Evolutionary conservation across 192 early-diverging fungal species (phyloP).

Genomic region (Allomyces macrogynus): DNA sequence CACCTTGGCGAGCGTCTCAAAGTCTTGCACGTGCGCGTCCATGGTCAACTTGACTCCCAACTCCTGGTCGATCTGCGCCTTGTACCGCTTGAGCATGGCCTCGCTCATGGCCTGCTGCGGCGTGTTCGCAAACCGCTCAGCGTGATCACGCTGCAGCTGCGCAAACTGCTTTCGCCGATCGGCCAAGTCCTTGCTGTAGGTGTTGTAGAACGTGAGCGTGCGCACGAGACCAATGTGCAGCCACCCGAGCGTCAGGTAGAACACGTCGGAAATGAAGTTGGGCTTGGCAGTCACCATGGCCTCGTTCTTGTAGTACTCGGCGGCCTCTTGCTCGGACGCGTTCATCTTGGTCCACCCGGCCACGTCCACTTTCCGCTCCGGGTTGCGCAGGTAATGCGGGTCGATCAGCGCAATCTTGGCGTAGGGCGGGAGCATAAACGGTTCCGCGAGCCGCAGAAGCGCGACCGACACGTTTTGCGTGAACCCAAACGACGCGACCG

Average conservation of each 20-base stretch:
- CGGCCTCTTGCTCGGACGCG: constrained; percentile 43
- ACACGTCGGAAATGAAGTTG: constrained; percentile 81
- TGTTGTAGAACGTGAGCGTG: constrained; percentile 43
- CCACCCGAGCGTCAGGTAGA: constrained; percentile 54
- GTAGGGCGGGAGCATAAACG: constrained; percentile 57
- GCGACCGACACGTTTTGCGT: constrained; percentile 51
- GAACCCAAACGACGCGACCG: constrained; percentile 70
- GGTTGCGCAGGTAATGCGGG: constrained; percentile 39
- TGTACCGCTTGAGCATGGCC: constrained; percentile 30
- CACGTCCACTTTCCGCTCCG: constrained; percentile 29
- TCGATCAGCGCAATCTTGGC: constrained; percentile 64
- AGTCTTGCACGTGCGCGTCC: constrained; percentile 59
- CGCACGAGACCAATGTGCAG: constrained; percentile 65
- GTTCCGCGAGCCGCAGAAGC: constrained; percentile 53
- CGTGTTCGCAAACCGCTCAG: constrained; percentile 14
- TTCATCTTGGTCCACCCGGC: constrained; percentile 61
- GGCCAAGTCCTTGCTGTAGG: constrained; percentile 40
- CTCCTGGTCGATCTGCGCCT: constrained; percentile 47
- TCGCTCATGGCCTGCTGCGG: constrained; percentile 16
- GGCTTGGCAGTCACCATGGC: constrained; percentile 8
- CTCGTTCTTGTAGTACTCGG: constrained; percentile 24
- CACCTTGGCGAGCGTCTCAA: constrained; percentile 32
- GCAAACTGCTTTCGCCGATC: constrained; percentile 49
- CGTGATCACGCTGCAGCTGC: constrained; percentile 33
- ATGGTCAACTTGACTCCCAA: constrained; percentile 43